These are phyloP conservation scores for Gamsiella multidivaricata DNA, from an alignment of 192 early-diverging fungal species.

Conservation along the genomic window DNA sequence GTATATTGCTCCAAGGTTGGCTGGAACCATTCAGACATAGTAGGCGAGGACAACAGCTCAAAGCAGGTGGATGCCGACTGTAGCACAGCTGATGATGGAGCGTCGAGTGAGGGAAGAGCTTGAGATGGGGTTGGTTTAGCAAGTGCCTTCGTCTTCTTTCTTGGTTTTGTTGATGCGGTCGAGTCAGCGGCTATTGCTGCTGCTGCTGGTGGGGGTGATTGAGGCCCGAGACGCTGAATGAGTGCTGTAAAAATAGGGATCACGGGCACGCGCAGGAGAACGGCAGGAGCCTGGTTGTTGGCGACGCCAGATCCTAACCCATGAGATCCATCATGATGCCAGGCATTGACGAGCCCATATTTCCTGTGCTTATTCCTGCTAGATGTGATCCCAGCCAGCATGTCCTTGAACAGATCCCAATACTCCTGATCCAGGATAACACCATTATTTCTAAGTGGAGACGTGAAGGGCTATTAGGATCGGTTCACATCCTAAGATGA, in stretches of 20 bases:
- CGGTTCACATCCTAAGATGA: too few relatives aligned
- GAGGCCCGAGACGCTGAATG: slow-evolving; percentile 12
- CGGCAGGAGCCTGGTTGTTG: slow-evolving; percentile 19
- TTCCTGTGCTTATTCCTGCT: slow-evolving; percentile 20
- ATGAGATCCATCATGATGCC: not conserved
- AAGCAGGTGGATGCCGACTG: slow-evolving; percentile 21
- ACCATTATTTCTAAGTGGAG: slow-evolving; percentile 6
- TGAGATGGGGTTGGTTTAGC: not conserved
- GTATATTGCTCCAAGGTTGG: slow-evolving; percentile 53
- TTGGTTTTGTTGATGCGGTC: not conserved
- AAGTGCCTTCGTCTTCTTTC: slow-evolving; percentile 9
- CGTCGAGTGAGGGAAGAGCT: not conserved
- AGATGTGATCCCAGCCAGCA: slow-evolving; percentile 16
- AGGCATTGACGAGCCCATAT: not conserved
- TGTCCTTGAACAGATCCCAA: slow-evolving; percentile 43
- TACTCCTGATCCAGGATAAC: slow-evolving; percentile 38
- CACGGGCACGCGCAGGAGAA: slow-evolving; percentile 32
- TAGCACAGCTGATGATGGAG: slow-evolving; percentile 9
- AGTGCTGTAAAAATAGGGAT: slow-evolving; percentile 43
- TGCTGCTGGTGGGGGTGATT: not conserved
- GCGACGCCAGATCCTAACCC: not conserved
- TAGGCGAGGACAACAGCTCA: slow-evolving; percentile 22
- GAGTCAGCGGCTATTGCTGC: not conserved
- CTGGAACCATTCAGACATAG: slow-evolving; percentile 49
- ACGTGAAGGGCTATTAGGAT: too few relatives aligned